Evolutionary conservation across 2,329 filamentous ascomycete genomes (phyloP), one percentile per base, ranked within the genome.

Genomic region (Ceratocystis colombiana): DNA sequence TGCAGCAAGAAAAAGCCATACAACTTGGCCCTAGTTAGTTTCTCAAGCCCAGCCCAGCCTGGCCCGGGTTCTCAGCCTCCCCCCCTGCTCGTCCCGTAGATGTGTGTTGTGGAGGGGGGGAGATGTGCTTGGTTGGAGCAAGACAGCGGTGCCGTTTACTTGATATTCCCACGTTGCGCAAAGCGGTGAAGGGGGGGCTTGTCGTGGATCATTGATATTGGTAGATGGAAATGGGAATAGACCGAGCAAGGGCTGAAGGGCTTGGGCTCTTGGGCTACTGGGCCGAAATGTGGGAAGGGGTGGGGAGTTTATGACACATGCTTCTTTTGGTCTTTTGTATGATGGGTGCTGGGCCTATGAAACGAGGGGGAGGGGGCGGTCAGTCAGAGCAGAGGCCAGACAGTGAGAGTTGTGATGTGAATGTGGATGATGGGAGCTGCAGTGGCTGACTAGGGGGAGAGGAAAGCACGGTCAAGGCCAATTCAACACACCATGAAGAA

Each of bases 161-260:
- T 59, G 55, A 33, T 59, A 30, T 59, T 33, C 33, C 55, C 55
- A 59, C 55, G 55, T 59, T 59, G 55, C 30, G 28, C 55, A 59
- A 37, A 59, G 55, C 55, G 55, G 55, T 59, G 55, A 59, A 30
- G 53, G 48, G 48, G 50, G 22, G 4, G 20, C 28, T 59, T 37
- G 28, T 6, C 28, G 37, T 37, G 55, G 7, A 41, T 41, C 30
- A 6, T 37, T 30, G 55, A 10, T 59, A 28, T 53, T 53, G 8
- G 10, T 53, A 28, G 48, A 53, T 28, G 48, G 8, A 53, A 28
- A 53, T 22, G 25, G 48, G 17, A 5, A 28, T 10, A 53, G 48
- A 22, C 8, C 5, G 48, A 53, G 4, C 48, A 53, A 22, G 48
- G 48, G 22, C 48, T 20, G 22, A 53, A 22, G 48, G 48, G 22